Percentiles rank a stretch among this genome's conserved stretches.
Conservation (phyloP, 2,329 filamentous ascomycete genomes). For the Dactylellina drechsleri region DNA sequence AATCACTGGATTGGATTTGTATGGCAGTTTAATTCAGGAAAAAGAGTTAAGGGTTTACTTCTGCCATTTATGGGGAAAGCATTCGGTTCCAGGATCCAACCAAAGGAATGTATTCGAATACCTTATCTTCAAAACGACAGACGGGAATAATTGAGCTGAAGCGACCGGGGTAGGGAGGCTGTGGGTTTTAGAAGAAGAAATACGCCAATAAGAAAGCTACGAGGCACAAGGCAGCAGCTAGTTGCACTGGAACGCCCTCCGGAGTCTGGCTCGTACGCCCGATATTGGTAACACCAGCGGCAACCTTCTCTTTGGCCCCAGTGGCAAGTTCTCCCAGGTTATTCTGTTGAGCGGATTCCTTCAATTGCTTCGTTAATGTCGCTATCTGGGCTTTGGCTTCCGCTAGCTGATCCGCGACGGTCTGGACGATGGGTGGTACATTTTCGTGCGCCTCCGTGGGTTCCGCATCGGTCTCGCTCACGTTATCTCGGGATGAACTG, state of each 20-base stretch:
- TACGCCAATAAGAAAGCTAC: conserved; percentile 93
- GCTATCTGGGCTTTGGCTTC: conserved; percentile 79
- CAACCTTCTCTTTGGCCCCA: conserved; percentile 65
- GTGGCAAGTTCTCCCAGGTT: conserved; percentile 70
- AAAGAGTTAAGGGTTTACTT: neutral
- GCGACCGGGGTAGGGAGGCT: neutral
- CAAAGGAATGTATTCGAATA: conserved; percentile 10
- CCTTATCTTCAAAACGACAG: conserved; percentile 16
- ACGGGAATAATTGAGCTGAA: conserved; percentile 20
- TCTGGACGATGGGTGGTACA: conserved; percentile 66
- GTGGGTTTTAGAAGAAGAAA: conserved; percentile 80
- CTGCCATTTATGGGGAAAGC: neutral
- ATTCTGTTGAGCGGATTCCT: conserved; percentile 79
- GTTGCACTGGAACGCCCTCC: conserved; percentile 86
- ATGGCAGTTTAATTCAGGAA: no score
- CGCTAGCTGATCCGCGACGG: conserved; percentile 77
- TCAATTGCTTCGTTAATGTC: conserved; percentile 71
- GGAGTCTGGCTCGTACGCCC: conserved; percentile 67
- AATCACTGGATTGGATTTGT: neutral
- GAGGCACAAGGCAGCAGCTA: conserved; percentile 84
- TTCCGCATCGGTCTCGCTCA: conserved; percentile 58
- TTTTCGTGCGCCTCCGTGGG: conserved; percentile 58
- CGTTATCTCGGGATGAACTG: conserved; percentile 56
- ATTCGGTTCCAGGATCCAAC: conserved; percentile 2
- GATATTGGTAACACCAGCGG: conserved; percentile 65